These are phyloP conservation scores for Alternaria postmessia DNA, from an alignment of 2,329 filamentous ascomycete species.

Conservation along the genomic window DNA sequence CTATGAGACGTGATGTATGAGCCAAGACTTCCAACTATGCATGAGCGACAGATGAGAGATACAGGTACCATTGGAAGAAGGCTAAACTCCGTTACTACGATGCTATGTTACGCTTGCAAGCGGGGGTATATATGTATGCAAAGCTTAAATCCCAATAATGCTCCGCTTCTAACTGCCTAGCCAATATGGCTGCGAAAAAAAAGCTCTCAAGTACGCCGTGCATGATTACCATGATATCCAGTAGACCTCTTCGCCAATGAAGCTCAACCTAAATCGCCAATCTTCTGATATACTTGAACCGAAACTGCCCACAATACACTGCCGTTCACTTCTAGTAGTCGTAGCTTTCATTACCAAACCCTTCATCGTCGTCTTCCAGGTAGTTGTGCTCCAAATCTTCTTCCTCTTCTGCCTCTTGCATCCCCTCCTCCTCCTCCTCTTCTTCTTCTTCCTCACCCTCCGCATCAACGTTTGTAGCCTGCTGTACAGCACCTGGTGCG, in stretches of 20 bases:
- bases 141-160: not conserved
- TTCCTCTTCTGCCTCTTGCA: constrained; percentile 50
- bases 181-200: not conserved
- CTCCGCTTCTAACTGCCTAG: not conserved
- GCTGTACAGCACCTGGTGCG: constrained; percentile 16
- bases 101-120: constrained; percentile 20
- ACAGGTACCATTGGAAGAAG: not conserved
- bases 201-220: constrained; percentile 1
- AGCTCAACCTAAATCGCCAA: constrained; percentile 6
- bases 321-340: constrained; percentile 26
- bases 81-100: constrained; percentile 16
- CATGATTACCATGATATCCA: not conserved
- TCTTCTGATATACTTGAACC: not conserved
- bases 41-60: not conserved
- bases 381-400: constrained; percentile 52
- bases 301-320: not conserved
- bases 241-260: not conserved
- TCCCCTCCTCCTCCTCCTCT: constrained; percentile 33
- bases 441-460: constrained; percentile 30
- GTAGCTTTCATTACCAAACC: constrained; percentile 51
- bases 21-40: not conserved
- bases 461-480: constrained; percentile 19
- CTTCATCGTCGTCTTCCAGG: constrained; percentile 54
- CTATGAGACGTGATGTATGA: not conserved
- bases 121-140: constrained; percentile 29